These are phyloP conservation scores for Talaromyces piceae DNA, from an alignment of 2,329 filamentous ascomycete genomes.

Conservation along the genomic window DNA sequence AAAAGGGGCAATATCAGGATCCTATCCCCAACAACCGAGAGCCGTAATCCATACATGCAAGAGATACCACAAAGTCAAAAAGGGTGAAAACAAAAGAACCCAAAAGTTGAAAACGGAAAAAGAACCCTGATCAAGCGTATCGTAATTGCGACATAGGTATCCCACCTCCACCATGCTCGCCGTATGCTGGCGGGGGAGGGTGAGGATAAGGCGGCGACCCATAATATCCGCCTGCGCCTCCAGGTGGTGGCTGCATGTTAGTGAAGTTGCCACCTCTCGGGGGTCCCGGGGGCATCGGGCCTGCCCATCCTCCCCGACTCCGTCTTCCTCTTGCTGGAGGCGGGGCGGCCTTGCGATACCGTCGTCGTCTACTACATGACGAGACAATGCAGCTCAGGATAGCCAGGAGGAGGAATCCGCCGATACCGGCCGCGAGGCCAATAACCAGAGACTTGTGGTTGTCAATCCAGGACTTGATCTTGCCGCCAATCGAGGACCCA, in stretches of 20 bases:
- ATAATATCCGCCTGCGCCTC: slow-evolving; percentile 2
- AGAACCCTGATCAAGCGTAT: slow-evolving; percentile 6
- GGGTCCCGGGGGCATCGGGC: slow-evolving; percentile 10
- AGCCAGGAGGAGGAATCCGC: slow-evolving; percentile 62
- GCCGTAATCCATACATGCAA: background rate
- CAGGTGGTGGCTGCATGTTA: background rate
- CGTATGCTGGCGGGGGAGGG: slow-evolving; percentile 4
- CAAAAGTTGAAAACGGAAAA: background rate
- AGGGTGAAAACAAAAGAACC: background rate
- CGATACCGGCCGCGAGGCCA: slow-evolving; percentile 64
- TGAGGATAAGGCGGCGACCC: slow-evolving; percentile 6
- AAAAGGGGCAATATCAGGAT: background rate
- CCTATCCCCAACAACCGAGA: background rate
- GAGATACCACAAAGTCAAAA: background rate
- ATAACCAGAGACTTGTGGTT: slow-evolving; percentile 76
- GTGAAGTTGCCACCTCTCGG: background rate
- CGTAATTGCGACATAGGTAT: slow-evolving; percentile 4
- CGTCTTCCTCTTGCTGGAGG: background rate
- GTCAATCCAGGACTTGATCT: slow-evolving; percentile 68
- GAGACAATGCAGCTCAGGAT: slow-evolving; percentile 60
- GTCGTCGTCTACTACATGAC: slow-evolving; percentile 44
- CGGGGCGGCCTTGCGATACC: slow-evolving; percentile 3
- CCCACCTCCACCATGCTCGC: background rate
- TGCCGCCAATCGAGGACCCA: slow-evolving; percentile 60
- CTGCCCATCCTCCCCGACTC: slow-evolving; percentile 5